Evolutionary conservation across 306 rosid genomes (phyloP).

Genomic region (Fagus crenata): DNA sequence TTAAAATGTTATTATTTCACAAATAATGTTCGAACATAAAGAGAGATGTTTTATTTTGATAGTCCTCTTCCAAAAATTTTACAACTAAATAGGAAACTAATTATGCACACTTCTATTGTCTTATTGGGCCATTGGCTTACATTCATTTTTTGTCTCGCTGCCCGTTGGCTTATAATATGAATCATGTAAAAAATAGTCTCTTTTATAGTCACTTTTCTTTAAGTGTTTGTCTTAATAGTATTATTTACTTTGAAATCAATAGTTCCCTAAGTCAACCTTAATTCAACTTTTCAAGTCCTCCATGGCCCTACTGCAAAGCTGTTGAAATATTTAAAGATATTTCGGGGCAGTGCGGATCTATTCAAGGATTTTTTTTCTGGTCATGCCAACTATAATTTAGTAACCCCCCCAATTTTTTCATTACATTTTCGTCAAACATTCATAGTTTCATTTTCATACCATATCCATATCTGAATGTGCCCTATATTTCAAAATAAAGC

Average conservation of each 20-base stretch:
- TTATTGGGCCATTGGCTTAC: neutral
- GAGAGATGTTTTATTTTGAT: no score
- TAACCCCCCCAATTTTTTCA: neutral
- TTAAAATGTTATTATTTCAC: slow-evolving; percentile 28
- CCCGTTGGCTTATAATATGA: neutral
- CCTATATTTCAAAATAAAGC: no score
- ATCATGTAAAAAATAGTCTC: neutral
- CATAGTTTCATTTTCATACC: no score
- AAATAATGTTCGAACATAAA: slow-evolving; percentile 11
- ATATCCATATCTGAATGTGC: no score
- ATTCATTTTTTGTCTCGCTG: neutral
- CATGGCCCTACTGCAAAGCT: neutral
- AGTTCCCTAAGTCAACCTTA: no score
- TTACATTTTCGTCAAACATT: neutral
- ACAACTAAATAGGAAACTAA: no score
- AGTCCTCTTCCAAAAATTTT: neutral
- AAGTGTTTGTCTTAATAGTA: no score
- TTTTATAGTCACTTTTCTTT: no score
- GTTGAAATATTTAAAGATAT: neutral
- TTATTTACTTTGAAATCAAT: no score
- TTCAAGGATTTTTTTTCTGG: neutral
- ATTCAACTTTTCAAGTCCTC: neutral
- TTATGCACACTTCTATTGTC: neutral
- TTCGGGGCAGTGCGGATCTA: neutral
- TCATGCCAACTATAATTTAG: neutral